phyloP scores from a whole-genome alignment of 169 alveolate genomes.

The Amoebophrya sp. region DNA sequence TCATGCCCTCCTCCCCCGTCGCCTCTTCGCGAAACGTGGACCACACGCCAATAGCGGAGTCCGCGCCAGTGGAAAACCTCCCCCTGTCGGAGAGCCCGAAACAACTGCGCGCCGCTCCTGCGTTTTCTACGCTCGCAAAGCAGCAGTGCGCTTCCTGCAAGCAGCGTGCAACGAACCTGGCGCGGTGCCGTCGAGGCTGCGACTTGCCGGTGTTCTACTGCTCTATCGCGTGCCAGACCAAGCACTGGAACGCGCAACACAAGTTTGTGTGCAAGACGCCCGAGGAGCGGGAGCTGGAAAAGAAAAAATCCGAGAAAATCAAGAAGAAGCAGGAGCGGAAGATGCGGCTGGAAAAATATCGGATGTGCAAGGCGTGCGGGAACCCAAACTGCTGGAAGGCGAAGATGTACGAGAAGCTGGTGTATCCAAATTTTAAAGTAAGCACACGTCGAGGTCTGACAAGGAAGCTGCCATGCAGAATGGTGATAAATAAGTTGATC shows the following conservation, averaged over 20 bases:
- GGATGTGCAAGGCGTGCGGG: neutral
- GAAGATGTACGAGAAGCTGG: neutral
- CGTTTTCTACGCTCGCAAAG: no score
- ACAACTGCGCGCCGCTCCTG: no score
- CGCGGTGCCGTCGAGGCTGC: neutral
- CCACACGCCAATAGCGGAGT: no score
- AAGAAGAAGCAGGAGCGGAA: neutral
- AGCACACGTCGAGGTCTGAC: no score
- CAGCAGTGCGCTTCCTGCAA: neutral
- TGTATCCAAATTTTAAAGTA: no score
- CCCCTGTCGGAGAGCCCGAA: no score
- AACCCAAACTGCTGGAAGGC: constrained; percentile 14
- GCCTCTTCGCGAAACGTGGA: no score
- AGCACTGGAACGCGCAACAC: neutral
- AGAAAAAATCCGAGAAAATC: no score
- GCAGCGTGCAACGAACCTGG: neutral
- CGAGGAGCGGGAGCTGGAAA: neutral
- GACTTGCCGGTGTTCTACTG: neutral
- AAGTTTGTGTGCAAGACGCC: neutral
- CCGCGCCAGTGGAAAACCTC: no score
- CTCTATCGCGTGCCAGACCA: neutral
- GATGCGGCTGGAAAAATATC: neutral
- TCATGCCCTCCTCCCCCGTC: no score
- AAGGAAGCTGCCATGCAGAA: no score
- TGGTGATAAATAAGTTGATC: no score